phyloP scores from a whole-genome alignment of 2,329 filamentous ascomycete genomes.

The Talaromyces pinophilus region DNA sequence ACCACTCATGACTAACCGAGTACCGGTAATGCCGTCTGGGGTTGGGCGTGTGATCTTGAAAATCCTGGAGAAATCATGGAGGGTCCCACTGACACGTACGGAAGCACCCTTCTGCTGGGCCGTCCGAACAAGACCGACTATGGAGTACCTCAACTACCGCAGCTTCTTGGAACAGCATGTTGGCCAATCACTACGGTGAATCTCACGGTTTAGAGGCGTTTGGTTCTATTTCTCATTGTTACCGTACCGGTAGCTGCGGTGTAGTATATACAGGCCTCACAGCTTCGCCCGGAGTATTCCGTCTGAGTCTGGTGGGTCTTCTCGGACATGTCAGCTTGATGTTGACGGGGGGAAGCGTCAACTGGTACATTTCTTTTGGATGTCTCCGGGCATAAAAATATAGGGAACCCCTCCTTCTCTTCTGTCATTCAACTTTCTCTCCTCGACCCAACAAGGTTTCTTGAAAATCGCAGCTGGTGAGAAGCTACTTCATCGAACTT shows the following conservation, averaged over 20 bases:
- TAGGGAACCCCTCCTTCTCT: neutral
- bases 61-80: constrained; percentile 4
- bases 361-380: neutral
- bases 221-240: neutral
- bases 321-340: neutral
- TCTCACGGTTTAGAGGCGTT: neutral
- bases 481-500: neutral
- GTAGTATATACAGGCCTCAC: neutral
- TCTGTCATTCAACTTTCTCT: neutral
- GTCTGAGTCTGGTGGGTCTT: neutral
- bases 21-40: neutral
- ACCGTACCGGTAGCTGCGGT: neutral
- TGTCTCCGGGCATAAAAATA: neutral
- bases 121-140: neutral
- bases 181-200: neutral
- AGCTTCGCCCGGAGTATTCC: neutral
- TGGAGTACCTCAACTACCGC: neutral
- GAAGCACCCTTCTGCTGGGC: neutral
- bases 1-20: neutral
- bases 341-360: neutral
- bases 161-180: neutral
- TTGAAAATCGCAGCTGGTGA: neutral
- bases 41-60: neutral
- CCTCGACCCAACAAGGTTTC: neutral
- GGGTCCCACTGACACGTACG: neutral